Percentiles rank a stretch among this genome's conserved stretches.
Conservation (phyloP, 1,139 yeast species). For the Scheffersomyces segobiensis region DNA sequence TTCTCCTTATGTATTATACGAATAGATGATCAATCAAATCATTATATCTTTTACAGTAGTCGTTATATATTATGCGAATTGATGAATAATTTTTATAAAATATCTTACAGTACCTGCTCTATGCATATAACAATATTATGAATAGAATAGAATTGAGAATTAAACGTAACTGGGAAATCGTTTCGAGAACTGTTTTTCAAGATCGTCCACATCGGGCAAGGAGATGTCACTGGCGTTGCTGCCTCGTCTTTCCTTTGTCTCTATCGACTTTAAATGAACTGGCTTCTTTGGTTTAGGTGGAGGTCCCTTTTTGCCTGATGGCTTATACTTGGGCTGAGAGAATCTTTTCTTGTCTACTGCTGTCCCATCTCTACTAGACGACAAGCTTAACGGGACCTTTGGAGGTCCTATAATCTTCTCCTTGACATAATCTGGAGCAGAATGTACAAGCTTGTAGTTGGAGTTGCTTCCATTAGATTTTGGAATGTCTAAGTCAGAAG, state of each 20-base stretch:
- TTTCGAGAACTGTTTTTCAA: constrained; percentile 53
- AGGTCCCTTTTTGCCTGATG: constrained; percentile 33
- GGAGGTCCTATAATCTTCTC: constrained; percentile 26
- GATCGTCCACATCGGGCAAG: constrained; percentile 55
- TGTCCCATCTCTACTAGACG: constrained; percentile 10
- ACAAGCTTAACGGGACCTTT: constrained; percentile 31
- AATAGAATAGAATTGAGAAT: constrained; percentile 2
- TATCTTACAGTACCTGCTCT: background rate
- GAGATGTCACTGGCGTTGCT: constrained; percentile 47
- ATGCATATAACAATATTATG: background rate
- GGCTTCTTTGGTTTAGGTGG: constrained; percentile 70
- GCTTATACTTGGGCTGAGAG: background rate
- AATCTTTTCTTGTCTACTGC: background rate
- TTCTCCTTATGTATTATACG: background rate
- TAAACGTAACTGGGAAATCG: constrained; percentile 57
- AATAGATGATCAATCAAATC: background rate
- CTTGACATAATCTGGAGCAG: background rate
- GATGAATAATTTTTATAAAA: background rate
- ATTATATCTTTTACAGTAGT: too few species aligned
- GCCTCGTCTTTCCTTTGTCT: constrained; percentile 21
- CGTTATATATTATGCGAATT: background rate
- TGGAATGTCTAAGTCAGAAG: constrained; percentile 4
- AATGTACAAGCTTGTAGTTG: background rate
- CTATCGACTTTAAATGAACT: constrained; percentile 45
- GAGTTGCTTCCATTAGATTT: background rate